Percentiles rank a stretch among this genome's conserved stretches.
Evolutionary conservation across 2,329 filamentous ascomycete species (phyloP).

Genomic region (Truncatella angustata): DNA sequence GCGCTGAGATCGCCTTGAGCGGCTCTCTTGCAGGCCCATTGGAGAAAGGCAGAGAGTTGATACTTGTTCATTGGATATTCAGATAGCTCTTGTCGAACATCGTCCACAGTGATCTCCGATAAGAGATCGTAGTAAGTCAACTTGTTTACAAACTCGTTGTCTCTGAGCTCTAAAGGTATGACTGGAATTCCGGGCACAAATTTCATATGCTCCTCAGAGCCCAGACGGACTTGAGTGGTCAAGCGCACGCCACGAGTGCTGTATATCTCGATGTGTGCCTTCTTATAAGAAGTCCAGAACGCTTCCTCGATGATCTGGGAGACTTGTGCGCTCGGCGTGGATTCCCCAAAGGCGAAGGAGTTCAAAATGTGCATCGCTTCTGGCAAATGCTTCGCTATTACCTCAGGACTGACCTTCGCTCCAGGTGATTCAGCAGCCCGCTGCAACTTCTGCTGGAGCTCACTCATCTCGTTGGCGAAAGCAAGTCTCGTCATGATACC

Average conservation of each 20-base stretch:
- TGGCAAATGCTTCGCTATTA: slow-evolving; percentile 67
- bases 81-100: slow-evolving; percentile 82
- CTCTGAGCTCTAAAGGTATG: slow-evolving; percentile 72
- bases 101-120: slow-evolving; percentile 80
- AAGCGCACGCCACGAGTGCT: slow-evolving; percentile 84
- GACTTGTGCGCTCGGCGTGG: slow-evolving; percentile 81
- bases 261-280: slow-evolving; percentile 80
- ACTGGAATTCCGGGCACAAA: slow-evolving; percentile 91
- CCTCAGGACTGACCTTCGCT: slow-evolving; percentile 57
- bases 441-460: slow-evolving; percentile 63
- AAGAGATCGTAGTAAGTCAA: slow-evolving; percentile 82
- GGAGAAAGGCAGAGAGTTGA: slow-evolving; percentile 80
- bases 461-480: slow-evolving; percentile 82
- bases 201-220: slow-evolving; percentile 58
- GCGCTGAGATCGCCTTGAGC: slow-evolving; percentile 70
- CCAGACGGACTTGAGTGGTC: slow-evolving; percentile 80
- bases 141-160: slow-evolving; percentile 73
- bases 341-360: slow-evolving; percentile 85
- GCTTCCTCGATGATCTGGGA: slow-evolving; percentile 88
- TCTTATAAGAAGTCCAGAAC: slow-evolving; percentile 90
- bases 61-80: slow-evolving; percentile 74
- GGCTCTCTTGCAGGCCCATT: slow-evolving; percentile 76
- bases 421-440: slow-evolving; percentile 41
- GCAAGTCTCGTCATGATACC: slow-evolving; percentile 88
- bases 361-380: slow-evolving; percentile 80